Conservation (phyloP, 805 yeast genomes). For the Zygotorulaspora florentina region DNA sequence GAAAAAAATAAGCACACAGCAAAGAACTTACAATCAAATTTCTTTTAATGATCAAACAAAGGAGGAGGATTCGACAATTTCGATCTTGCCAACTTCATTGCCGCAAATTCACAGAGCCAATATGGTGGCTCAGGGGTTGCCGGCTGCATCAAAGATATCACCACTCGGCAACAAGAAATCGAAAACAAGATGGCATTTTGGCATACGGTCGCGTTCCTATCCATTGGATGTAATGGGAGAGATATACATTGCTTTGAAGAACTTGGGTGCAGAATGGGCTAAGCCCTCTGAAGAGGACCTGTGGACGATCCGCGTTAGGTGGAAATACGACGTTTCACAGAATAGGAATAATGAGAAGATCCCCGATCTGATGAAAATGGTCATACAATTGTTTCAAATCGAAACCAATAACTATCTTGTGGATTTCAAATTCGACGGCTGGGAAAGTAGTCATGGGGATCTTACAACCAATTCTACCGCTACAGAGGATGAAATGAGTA, state of each 20-base stretch:
- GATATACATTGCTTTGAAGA: slow-evolving; percentile 87
- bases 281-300: slow-evolving; percentile 90
- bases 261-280: slow-evolving; percentile 96
- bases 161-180: slow-evolving; percentile 74
- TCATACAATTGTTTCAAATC: slow-evolving; percentile 89
- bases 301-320: slow-evolving; percentile 93
- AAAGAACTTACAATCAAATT: slow-evolving; percentile 35
- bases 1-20: slow-evolving; percentile 20
- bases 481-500: slow-evolving; percentile 67
- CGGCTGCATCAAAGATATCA: slow-evolving; percentile 43
- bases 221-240: slow-evolving; percentile 99
- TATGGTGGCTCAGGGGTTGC: slow-evolving; percentile 64
- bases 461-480: slow-evolving; percentile 29
- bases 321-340: slow-evolving; percentile 64
- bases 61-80: slow-evolving; percentile 65
- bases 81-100: slow-evolving; percentile 87
- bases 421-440: slow-evolving; percentile 96
- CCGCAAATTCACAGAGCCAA: slow-evolving; percentile 93
- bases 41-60: slow-evolving; percentile 30
- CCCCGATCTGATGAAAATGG: slow-evolving; percentile 92
- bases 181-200: slow-evolving; percentile 97
- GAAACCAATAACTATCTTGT: slow-evolving; percentile 95
- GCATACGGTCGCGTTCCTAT: slow-evolving; percentile 91
- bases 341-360: slow-evolving; percentile 35
- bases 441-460: slow-evolving; percentile 58